Conservation (phyloP, 139 green algal species). For the Tetraselmis chui region DNA sequence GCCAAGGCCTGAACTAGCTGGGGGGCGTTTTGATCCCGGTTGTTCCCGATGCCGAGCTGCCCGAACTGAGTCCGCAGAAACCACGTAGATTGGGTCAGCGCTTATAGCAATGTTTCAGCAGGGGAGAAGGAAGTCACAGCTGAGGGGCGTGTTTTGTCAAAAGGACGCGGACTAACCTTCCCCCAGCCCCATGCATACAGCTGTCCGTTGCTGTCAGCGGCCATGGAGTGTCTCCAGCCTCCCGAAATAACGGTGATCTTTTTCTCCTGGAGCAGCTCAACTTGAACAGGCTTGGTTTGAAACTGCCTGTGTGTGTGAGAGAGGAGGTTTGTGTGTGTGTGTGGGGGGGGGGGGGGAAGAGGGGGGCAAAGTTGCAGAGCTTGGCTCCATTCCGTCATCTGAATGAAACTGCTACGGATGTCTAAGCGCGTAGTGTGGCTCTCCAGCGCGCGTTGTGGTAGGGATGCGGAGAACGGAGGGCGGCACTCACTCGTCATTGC, state of each 20-base stretch:
- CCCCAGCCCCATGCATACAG: conserved; percentile 87
- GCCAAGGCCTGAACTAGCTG: conserved; percentile 28
- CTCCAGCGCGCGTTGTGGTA: too few species aligned
- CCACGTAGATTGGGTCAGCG: too few species aligned
- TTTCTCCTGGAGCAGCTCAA: neutral
- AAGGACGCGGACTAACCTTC: conserved; percentile 39
- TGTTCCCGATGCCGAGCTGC: conserved; percentile 64
- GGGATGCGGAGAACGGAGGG: conserved; percentile 8
- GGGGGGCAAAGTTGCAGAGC: neutral
- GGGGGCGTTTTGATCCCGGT: conserved; percentile 39
- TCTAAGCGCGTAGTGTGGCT: too few species aligned
- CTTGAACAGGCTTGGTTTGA: neutral
- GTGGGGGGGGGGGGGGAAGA: neutral
- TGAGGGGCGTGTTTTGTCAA: neutral
- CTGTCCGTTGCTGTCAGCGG: conserved; percentile 43
- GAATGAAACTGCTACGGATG: too few species aligned
- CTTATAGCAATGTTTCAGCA: too few species aligned
- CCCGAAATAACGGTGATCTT: conserved; percentile 40
- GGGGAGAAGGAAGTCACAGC: too few species aligned
- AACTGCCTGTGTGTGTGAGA: neutral
- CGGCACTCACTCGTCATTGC: conserved; percentile 53
- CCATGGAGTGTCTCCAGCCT: conserved; percentile 82
- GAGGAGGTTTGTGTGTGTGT: neutral
- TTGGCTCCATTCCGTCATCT: neutral
- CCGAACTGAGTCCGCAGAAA: conserved; percentile 50